phyloP scores from a whole-genome alignment of 1,284 basidiomycete species.

The Apiotrichum akiyoshidainum region DNA sequence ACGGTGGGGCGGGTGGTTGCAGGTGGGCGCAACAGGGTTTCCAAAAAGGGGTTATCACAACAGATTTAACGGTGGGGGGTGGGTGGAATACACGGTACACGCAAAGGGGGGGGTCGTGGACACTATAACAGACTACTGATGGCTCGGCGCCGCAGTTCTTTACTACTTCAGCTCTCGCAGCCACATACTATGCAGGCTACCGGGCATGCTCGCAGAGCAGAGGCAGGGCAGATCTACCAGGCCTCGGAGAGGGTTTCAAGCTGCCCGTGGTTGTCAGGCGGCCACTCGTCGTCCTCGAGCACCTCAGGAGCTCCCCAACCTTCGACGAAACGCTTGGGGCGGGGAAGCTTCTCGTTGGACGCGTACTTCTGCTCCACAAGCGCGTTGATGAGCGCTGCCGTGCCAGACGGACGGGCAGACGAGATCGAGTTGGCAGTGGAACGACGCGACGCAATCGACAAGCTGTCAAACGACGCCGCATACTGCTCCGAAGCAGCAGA shows the following conservation, averaged over 20 bases:
- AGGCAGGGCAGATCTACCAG: background rate
- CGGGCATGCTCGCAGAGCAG: too few species aligned
- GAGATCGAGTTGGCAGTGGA: conserved; percentile 13
- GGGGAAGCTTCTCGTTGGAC: conserved; percentile 14
- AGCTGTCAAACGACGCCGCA: conserved; percentile 1
- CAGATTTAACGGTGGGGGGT: too few species aligned
- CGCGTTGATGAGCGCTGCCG: conserved; percentile 18
- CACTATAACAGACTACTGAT: too few species aligned
- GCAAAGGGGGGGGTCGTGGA: too few species aligned
- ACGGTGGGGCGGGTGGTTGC: too few species aligned
- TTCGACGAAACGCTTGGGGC: conserved; percentile 25
- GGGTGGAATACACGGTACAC: too few species aligned
- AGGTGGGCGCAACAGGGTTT: too few species aligned
- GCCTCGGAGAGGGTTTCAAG: conserved; percentile 4
- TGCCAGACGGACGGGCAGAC: conserved; percentile 7
- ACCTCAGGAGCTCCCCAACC: conserved; percentile 43
- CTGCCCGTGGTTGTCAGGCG: conserved; percentile 8
- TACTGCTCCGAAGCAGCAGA: background rate
- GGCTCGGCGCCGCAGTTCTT: too few species aligned
- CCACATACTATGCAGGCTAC: too few species aligned
- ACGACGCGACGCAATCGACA: conserved; percentile 8
- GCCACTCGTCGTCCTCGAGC: conserved; percentile 32
- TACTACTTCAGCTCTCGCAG: too few species aligned
- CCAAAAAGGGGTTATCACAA: too few species aligned
- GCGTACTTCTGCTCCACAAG: conserved; percentile 25